Base-by-base conservation (phyloP, 441 rosid species). In the Erodium moschatum region DNA sequence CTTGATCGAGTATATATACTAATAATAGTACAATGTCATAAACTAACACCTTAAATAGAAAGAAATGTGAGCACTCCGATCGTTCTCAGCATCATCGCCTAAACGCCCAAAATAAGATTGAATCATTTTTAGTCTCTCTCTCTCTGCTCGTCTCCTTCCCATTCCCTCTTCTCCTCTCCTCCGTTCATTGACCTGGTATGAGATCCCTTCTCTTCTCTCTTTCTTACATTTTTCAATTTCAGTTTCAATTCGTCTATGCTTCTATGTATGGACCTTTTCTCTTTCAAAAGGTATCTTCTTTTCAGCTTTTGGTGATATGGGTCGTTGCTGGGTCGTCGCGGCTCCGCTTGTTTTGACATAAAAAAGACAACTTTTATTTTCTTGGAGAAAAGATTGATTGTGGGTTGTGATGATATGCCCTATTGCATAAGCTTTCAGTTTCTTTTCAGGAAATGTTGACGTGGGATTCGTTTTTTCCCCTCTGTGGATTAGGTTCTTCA, bases 31-130 rank as follows among this genome's bases (percentile, higher is more conserved):
- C 4, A 40, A 40, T 40, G 46, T 40, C 12, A 7, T 40, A 42
- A 42, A 8, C 1, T 42, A 11, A 11, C 6, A 42, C 48, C 48
- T 1, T 8, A 42, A 42, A 42, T 42, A 8, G 48, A 42, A 42
- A 8, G 48, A 42, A 8, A 42, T 42, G 13, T 8, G 13, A 42
- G 77, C 38, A 33, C 38, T 33, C 38, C 38, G 38, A 77, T 66
- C 81, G 73, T 77, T 78, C 76, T 76, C 18, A 68, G 80, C 76
- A 73, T 62, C 73, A 48, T 21, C 78, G 6, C 58, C 19, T n/a
- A 52, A 52, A 66, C 13, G 65, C 76, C 74, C 67, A 72, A 76
- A 71, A 11, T 58, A 70, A n/a, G 15, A 20, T 56, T 19, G 1
- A 21, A 42, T 58, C 64, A 50, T 33, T 24, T 24, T 24, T 24